Percentiles rank a stretch among this genome's conserved stretches.
phyloP scores from a whole-genome alignment of 2,329 filamentous ascomycete species.

The Xenoacremonium recifei region DNA sequence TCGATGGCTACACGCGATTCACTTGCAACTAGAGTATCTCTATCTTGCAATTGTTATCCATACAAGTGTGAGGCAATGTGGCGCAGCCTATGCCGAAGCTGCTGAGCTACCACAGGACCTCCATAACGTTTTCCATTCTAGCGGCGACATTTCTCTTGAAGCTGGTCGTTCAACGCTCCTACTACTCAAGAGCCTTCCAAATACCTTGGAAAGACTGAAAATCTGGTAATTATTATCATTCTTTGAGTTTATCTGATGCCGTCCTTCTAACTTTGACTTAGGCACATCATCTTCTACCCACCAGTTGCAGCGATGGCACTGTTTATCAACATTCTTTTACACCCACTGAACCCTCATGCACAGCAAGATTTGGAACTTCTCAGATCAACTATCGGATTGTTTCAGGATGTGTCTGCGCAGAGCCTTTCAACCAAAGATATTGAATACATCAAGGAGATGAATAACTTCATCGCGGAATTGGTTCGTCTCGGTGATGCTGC shows the following conservation, averaged over 20 bases:
- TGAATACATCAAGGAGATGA: conserved; percentile 38
- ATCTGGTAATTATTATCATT: conserved; percentile 31
- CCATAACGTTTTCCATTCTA: conserved; percentile 47
- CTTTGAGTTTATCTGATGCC: neutral
- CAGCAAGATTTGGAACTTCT: conserved; percentile 45
- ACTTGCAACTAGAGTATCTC: conserved; percentile 53
- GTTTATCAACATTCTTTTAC: conserved; percentile 51
- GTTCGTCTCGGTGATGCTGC: conserved; percentile 40
- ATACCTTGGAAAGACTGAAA: conserved; percentile 40
- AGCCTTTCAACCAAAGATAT: conserved; percentile 31
- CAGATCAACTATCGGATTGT: conserved; percentile 37
- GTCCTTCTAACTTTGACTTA: conserved; percentile 18
- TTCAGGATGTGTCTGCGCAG: conserved; percentile 34
- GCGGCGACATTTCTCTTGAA: conserved; percentile 50
- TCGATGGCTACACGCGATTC: conserved; percentile 43
- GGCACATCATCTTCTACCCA: conserved; percentile 53
- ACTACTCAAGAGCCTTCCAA: conserved; percentile 38
- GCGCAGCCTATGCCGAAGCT: conserved; percentile 1
- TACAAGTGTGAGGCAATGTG: conserved; percentile 50
- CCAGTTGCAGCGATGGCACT: conserved; percentile 50
- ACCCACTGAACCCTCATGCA: conserved; percentile 42
- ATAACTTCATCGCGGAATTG: conserved; percentile 42
- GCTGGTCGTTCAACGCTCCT: conserved; percentile 52
- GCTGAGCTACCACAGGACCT: conserved; percentile 29
- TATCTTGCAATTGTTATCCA: conserved; percentile 54